Conservation (phyloP, 176 grass and related monocot species). For the Bromus sterilis region DNA sequence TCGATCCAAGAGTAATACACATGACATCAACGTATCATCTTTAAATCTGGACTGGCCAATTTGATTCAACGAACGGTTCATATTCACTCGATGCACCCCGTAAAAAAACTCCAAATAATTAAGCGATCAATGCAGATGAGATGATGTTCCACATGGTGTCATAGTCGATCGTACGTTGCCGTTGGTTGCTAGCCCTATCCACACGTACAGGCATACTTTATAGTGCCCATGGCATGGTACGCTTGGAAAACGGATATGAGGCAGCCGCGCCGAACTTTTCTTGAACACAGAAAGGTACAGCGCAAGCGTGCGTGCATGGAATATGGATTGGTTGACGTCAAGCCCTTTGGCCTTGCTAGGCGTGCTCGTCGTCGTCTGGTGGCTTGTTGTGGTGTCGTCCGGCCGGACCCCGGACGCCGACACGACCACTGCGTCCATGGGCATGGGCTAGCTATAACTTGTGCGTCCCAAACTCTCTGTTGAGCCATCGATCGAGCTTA, state of each 20-base stretch:
- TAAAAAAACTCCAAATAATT: no score
- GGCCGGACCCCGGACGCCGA: conserved; percentile 35
- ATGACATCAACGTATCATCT: no score
- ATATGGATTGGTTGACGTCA: conserved; percentile 12
- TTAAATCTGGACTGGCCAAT: no score
- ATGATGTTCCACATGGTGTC: conserved; percentile 10
- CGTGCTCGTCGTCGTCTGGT: background rate
- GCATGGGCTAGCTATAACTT: conserved; percentile 6
- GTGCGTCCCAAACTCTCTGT: background rate
- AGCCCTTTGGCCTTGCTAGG: conserved; percentile 13
- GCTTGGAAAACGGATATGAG: background rate
- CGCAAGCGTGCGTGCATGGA: background rate
- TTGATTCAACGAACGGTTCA: no score
- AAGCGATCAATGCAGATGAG: background rate
- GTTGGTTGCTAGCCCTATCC: background rate
- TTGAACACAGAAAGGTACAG: conserved; percentile 2
- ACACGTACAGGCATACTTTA: background rate
- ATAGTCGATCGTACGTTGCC: background rate
- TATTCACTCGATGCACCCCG: no score
- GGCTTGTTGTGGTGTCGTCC: background rate
- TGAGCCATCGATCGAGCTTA: background rate
- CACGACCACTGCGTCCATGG: background rate
- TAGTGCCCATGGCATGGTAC: no score
- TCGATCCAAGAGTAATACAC: no score
- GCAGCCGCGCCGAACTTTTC: background rate